Base-by-base conservation (phyloP, 2,329 filamentous ascomycete genomes). In the Helicocarpus griseus region DNA sequence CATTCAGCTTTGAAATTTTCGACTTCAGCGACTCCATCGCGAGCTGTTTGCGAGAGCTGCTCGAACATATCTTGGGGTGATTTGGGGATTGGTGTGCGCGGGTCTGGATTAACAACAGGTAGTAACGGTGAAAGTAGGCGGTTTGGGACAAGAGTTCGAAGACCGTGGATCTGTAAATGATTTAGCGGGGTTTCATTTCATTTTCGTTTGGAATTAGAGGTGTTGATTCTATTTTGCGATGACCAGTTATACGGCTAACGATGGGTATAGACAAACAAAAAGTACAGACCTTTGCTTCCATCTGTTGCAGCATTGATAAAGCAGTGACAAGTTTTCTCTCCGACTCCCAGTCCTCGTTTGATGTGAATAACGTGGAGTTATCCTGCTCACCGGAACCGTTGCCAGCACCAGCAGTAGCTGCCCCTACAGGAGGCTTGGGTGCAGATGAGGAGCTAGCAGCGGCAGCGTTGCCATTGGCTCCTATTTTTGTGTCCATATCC, bases 71-170 rank as follows among this genome's bases (percentile, higher is more conserved):
- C 57, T 14, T 61, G 59, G 0, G 72, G 71, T 1, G 69, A 67
- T 28, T 59, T 62, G 22, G 66, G 63, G 5, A 59, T 49, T 17
- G 57, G 36, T 6, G 56, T 61, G 5, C 55, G 41, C 1, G 55
- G 21, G 5, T 57, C 54, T 7, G 67, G 66, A 35, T 67, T 65
- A 33, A 68, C 58, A 26, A 71, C 64, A n/a, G 69, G 67, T 2
- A 61, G 57, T 11, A 73, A 52, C 3, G 70, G 70, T 11, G 69
- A 67, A 33, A 72, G 58, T 9, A 73, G 53, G 24, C 68, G 67
- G 19, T 64, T 65, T 3, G 72, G 71, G 28, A 74, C 59, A 17
- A 73, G 60, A 22, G 62, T 64, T 44, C 71, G 71, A 14, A 74
- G 61, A 54, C 67, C 62, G 49, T 71, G 69, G 48, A 73, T 69